Evolutionary conservation across 2,329 filamentous ascomycete genomes (phyloP).

Genomic region (Cordyceps cicadae): DNA sequence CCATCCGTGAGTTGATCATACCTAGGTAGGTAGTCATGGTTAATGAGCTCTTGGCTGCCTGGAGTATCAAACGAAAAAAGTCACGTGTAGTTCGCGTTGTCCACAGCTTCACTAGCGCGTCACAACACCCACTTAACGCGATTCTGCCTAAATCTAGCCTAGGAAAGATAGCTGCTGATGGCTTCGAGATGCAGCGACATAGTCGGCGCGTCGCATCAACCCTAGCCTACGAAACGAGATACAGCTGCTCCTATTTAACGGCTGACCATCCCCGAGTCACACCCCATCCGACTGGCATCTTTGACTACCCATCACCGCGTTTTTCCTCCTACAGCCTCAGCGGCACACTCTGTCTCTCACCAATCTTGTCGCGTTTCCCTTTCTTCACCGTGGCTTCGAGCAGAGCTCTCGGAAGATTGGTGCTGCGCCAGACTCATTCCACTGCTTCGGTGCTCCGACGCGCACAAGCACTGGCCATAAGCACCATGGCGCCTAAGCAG

Average conservation of each 20-base stretch:
- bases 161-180: not conserved
- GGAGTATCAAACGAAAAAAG: not conserved
- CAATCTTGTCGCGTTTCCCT: not conserved
- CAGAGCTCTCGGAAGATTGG: slow-evolving; percentile 5
- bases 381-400: slow-evolving; percentile 9
- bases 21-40: too few relatives aligned
- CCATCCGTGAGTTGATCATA: too few relatives aligned
- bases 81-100: slow-evolving; percentile 9
- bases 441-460: not conserved
- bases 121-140: slow-evolving; percentile 13
- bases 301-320: not conserved
- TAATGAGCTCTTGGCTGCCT: too few relatives aligned
- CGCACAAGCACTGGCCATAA: not conserved
- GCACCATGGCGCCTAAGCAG: slow-evolving; percentile 54
- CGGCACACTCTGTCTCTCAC: not conserved
- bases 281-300: too few relatives aligned
- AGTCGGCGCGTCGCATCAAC: slow-evolving; percentile 5
- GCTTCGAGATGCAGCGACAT: not conserved
- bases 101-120: not conserved
- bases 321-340: not conserved
- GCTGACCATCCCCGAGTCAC: not conserved
- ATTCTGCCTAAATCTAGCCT: slow-evolving; percentile 10
- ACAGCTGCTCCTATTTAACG: not conserved
- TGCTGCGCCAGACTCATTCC: not conserved
- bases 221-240: not conserved